Percentiles rank a stretch among this genome's conserved stretches.
phyloP scores from a whole-genome alignment of 1,284 basidiomycete genomes.

The Volvariella volvacea region DNA sequence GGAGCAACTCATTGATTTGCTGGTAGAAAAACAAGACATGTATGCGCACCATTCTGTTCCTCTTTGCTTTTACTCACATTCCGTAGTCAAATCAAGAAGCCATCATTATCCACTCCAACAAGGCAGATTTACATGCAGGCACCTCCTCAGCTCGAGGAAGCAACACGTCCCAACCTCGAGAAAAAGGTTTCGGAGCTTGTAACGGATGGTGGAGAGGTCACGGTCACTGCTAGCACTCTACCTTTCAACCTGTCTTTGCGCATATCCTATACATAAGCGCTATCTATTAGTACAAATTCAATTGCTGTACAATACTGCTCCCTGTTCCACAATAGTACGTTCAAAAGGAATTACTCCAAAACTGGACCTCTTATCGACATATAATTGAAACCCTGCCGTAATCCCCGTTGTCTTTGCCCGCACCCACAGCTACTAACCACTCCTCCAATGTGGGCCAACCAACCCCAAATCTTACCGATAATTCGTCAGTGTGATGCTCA shows the following conservation, averaged over 20 bases:
- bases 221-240: conserved; percentile 82
- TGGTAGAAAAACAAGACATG: conserved; percentile 85
- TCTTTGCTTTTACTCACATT: conserved; percentile 5
- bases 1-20: conserved; percentile 78
- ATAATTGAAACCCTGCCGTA: conserved; percentile 40
- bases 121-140: conserved; percentile 88
- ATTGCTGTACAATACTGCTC: neutral
- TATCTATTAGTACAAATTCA: neutral
- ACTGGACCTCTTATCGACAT: conserved; percentile 23
- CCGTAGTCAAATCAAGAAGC: conserved; percentile 86
- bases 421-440: conserved; percentile 65
- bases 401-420: conserved; percentile 36
- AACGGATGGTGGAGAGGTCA: conserved; percentile 67
- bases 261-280: conserved; percentile 45
- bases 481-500: conserved; percentile 86
- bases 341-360: neutral
- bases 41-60: conserved; percentile 22
- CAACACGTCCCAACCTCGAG: conserved; percentile 83
- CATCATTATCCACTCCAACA: conserved; percentile 67
- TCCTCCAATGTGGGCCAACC: conserved; percentile 80
- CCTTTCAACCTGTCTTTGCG: conserved; percentile 81
- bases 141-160: conserved; percentile 83
- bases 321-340: neutral
- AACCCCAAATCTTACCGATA: conserved; percentile 76
- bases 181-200: conserved; percentile 83